Percentiles rank a stretch among this genome's conserved stretches.
phyloP scores from a whole-genome alignment of 805 yeast genomes.

The Lachancea meyersii region DNA sequence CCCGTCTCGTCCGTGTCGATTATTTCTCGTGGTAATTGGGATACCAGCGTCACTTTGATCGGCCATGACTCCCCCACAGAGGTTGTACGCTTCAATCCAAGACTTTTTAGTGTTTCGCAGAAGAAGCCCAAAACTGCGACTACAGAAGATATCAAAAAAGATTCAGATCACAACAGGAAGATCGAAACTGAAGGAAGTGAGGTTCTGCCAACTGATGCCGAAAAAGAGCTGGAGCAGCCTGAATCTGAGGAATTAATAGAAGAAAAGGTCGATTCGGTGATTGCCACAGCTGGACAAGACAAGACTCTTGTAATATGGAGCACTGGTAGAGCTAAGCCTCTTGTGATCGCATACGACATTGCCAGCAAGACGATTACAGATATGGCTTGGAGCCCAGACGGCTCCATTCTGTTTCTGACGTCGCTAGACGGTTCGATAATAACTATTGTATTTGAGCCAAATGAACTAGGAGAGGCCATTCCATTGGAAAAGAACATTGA shows the following conservation, averaged over 20 bases:
- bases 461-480: slow-evolving; percentile 57
- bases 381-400: slow-evolving; percentile 82
- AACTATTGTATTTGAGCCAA: slow-evolving; percentile 52
- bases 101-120: slow-evolving; percentile 38
- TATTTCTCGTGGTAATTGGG: slow-evolving; percentile 76
- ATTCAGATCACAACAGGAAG: background rate
- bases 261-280: slow-evolving; percentile 48
- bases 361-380: slow-evolving; percentile 78
- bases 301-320: slow-evolving; percentile 84
- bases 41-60: slow-evolving; percentile 61
- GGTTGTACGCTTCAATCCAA: slow-evolving; percentile 69
- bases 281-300: slow-evolving; percentile 97
- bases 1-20: slow-evolving; percentile 71
- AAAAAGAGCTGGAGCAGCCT: background rate
- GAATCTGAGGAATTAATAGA: background rate
- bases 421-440: slow-evolving; percentile 83
- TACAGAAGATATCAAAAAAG: background rate
- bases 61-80: slow-evolving; percentile 87
- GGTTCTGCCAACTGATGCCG: background rate
- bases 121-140: slow-evolving; percentile 9
- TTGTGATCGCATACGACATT: slow-evolving; percentile 73
- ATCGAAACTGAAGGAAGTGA: background rate
- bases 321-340: slow-evolving; percentile 67
- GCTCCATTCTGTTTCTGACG: slow-evolving; percentile 62
- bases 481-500: slow-evolving; percentile 62